Evolutionary conservation across 495 filamentous ascomycete species (phyloP), one percentile per base, ranked within the genome.

Genomic region (Xeromyces bisporus): DNA sequence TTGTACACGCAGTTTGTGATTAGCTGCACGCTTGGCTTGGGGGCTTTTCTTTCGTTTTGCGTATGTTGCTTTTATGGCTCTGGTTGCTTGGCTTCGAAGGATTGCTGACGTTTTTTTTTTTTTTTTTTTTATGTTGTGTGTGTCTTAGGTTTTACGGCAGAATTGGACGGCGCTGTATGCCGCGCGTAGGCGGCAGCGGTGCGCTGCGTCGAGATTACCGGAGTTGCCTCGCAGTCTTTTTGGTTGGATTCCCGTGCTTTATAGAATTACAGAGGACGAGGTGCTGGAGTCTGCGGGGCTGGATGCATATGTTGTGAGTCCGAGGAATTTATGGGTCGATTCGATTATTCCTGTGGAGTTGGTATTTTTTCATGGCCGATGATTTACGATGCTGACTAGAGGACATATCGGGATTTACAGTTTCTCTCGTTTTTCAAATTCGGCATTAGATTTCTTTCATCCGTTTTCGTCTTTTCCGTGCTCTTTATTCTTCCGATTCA

Each of bases 371-470:
- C n/a, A n/a, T n/a, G n/a, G n/a, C n/a, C n/a, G n/a, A n/a, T n/a
- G n/a, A n/a, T n/a, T n/a, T 9, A 21, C 9, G 20, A 21, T 21
- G 16, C 28, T 28, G 7, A 28, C 9, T 2, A 28, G 9, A 2
- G n/a, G 11, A 14, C 11, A 0, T 23, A 3, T 10, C n/a, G n/a
- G n/a, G n/a, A n/a, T n/a, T 37, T 28, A 14, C 42, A 86, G 80
- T 93, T 96, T 42, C 64, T 99, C 8, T 71, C 74, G 14, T 96
- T 96, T 57, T 93, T 94, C 58, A 82, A 84, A 46, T 84, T 93
- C 68, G 75, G 89, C 11, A 80, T 85, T 29, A 77, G 80, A 40
- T 78, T 94, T 39, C 72, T 94, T 18, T 53, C 66, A 6, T 58
- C 76, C 24, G 73, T 89, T 32, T 72, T 92, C 29, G 65, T 92